Base-by-base conservation (phyloP, 2,329 filamentous ascomycete genomes). In the Rhynchosporium graminicola region DNA sequence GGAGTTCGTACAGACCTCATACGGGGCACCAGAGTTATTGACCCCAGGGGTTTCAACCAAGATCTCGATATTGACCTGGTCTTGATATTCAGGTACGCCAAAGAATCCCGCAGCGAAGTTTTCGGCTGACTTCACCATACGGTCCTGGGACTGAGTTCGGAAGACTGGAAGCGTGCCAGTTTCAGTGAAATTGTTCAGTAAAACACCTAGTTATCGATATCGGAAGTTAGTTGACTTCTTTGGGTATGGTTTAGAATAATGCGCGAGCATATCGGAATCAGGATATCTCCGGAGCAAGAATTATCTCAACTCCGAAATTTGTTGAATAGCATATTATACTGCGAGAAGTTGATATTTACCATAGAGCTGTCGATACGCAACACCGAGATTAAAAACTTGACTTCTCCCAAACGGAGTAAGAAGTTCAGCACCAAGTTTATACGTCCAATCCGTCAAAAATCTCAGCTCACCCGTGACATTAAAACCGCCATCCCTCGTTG, bases 151-250 rank as follows among this genome's bases (percentile, higher is more conserved):
- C 29, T 64, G 31, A 4, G 62, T 64, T 2, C 79, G 75, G 6
- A 79, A 73, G 76, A 79, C 78, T 5, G 74, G 70, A 15, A 78
- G 67, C 15, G 68, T 68, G 50, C 79, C 77, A 2, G 69, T 74
- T 3, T 74, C 47, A 0, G 75, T 77, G 62, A 79, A 79, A 69
- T 79, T 79, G 64, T 79, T 79, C 47, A 80, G 74, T 12, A 79
- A 72, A 1, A 20, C 20, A 20, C 20, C 20, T 20, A 20, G 20
- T 20, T 20, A 20, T 20, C 20, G 20, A 20, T 20, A 20, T 20
- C 20, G 20, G 20, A 20, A 20, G 20, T 20, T 20, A 20, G 20
- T 20, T 20, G 20, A 20, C 20, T 20, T 1, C 20, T 20, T 20
- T 20, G 20, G 20, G 20, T 20, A 20, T 20, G 20, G 20, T 20